These are phyloP conservation scores for Aureobasidium sp. DNA, from an alignment of 2,329 filamentous ascomycete species.

Conservation along the genomic window DNA sequence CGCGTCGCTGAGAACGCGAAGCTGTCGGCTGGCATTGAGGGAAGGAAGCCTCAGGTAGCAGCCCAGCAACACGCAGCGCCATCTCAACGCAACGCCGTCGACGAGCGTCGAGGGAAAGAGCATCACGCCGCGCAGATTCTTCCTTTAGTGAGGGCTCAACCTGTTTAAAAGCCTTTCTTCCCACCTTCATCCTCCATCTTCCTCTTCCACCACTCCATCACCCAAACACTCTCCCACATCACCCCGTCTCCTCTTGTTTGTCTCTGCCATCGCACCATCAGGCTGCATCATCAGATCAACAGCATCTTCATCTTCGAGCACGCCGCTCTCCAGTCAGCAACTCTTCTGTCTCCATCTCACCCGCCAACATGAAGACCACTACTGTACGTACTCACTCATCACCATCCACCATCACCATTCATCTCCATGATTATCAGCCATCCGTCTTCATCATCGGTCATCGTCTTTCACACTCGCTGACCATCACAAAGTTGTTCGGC, in stretches of 20 bases:
- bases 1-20: not conserved
- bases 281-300: not conserved
- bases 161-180: not conserved
- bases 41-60: not conserved
- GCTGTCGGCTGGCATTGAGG: not conserved
- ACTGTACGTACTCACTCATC: constrained; percentile 1
- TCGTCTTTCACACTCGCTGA: not conserved
- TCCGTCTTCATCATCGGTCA: not conserved
- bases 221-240: not conserved
- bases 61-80: not conserved
- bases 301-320: not conserved
- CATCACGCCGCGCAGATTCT: not conserved
- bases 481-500: not conserved
- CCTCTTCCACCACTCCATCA: not conserved
- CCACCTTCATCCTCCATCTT: not conserved
- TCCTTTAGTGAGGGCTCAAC: not conserved
- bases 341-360: not conserved
- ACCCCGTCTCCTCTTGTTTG: not conserved
- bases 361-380: constrained; percentile 2
- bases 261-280: not conserved
- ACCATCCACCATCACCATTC: no score
- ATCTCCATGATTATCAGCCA: not conserved
- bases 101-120: not conserved
- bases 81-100: not conserved
- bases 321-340: not conserved